These are phyloP conservation scores for Aureobasidium sp. DNA, from an alignment of 2,329 filamentous ascomycete species.

Conservation along the genomic window DNA sequence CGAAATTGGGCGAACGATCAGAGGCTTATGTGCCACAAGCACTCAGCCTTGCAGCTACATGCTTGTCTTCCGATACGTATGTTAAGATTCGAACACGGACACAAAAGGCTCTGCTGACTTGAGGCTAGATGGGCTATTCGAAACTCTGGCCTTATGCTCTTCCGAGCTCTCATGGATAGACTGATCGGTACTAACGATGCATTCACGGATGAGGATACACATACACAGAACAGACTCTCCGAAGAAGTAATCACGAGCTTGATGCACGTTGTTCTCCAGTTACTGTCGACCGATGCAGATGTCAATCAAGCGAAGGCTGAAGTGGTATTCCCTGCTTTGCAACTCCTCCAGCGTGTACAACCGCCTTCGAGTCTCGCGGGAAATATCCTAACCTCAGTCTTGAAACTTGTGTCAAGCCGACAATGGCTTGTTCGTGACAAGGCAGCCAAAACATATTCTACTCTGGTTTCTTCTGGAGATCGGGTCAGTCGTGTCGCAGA, in stretches of 20 bases:
- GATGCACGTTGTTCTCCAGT: slow-evolving; percentile 54
- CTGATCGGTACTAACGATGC: slow-evolving; percentile 66
- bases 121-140: slow-evolving; percentile 76
- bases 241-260: slow-evolving; percentile 63
- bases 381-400: slow-evolving; percentile 52
- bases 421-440: slow-evolving; percentile 80
- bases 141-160: slow-evolving; percentile 84
- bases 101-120: neutral
- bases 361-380: slow-evolving; percentile 52
- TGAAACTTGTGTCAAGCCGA: slow-evolving; percentile 57
- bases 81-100: slow-evolving; percentile 22
- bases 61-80: slow-evolving; percentile 70
- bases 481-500: slow-evolving; percentile 9
- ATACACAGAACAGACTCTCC: slow-evolving; percentile 50
- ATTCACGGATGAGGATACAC: slow-evolving; percentile 50
- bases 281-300: slow-evolving; percentile 39
- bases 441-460: slow-evolving; percentile 60
- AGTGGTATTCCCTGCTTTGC: slow-evolving; percentile 71
- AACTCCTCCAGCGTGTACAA: slow-evolving; percentile 66
- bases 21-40: slow-evolving; percentile 67
- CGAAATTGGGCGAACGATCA: slow-evolving; percentile 63
- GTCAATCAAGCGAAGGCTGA: slow-evolving; percentile 21
- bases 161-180: slow-evolving; percentile 75
- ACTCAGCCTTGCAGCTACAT: slow-evolving; percentile 71
- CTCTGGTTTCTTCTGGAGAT: slow-evolving; percentile 23